Evolutionary conservation across 2,329 filamentous ascomycete species (phyloP).

Genomic region (Sclerotinia trifoliorum): DNA sequence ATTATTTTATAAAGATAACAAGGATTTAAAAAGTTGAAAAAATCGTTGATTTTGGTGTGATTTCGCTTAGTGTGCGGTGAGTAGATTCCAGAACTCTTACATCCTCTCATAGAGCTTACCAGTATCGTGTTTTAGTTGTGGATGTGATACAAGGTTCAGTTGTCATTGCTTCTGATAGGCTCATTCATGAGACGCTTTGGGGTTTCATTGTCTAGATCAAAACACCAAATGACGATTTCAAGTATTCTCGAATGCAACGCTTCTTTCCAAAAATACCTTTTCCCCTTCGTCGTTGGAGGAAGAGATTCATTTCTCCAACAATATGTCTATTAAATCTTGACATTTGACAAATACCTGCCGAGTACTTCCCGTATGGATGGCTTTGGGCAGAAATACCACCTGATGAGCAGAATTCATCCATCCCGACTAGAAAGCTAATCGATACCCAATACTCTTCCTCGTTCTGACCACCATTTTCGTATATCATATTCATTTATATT

Average conservation of each 20-base stretch:
- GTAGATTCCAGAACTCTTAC: no score
- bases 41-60: no score
- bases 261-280: background rate
- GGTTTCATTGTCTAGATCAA: background rate
- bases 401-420: background rate
- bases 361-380: background rate
- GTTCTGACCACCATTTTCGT: background rate
- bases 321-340: background rate
- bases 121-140: background rate
- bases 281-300: background rate
- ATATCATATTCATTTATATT: slow-evolving; percentile 4
- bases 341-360: slow-evolving; percentile 4
- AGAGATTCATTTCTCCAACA: background rate
- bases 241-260: background rate
- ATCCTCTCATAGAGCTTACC: background rate
- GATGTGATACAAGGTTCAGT: background rate
- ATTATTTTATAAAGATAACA: no score
- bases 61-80: no score
- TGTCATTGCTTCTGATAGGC: background rate
- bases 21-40: no score
- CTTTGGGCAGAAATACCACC: slow-evolving; percentile 13
- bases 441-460: background rate
- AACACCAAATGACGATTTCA: background rate
- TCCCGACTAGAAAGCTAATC: background rate
- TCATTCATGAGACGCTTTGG: background rate